These are phyloP conservation scores for Globisporangium spiculum DNA, from an alignment of 352 stramenopile species.

Conservation along the genomic window DNA sequence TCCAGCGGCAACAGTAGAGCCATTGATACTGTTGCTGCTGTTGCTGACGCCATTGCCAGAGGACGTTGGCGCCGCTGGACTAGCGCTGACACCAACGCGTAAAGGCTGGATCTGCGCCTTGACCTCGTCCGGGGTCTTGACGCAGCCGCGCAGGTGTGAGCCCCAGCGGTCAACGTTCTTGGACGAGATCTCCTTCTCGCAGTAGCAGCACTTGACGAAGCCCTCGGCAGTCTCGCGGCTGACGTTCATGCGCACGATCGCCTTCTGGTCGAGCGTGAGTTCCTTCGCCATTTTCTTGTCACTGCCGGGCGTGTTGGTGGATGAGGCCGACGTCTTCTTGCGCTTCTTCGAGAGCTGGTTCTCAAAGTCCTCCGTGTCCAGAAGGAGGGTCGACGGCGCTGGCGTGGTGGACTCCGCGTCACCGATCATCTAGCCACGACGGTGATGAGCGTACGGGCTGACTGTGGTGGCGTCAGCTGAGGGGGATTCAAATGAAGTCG, in stretches of 20 bases:
- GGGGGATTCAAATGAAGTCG: constrained; percentile 5
- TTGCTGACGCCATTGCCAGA: background rate
- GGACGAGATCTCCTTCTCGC: constrained; percentile 81
- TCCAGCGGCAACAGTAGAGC: background rate
- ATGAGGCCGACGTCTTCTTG: constrained; percentile 2
- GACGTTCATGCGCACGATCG: constrained; percentile 75
- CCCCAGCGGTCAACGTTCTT: constrained; percentile 84
- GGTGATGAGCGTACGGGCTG: constrained; percentile 25
- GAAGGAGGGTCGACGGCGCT: constrained; percentile 2
- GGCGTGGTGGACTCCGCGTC: constrained; percentile 19
- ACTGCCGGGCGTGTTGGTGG: background rate
- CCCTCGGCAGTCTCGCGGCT: constrained; percentile 55
- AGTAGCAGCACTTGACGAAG: constrained; percentile 76
- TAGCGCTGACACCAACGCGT: constrained; percentile 12
- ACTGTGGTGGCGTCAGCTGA: constrained; percentile 32
- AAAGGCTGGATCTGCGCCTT: constrained; percentile 76
- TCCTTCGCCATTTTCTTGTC: constrained; percentile 47
- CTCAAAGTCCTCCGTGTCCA: background rate
- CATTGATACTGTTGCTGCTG: background rate
- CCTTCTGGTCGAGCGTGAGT: constrained; percentile 66
- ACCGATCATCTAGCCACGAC: constrained; percentile 1
- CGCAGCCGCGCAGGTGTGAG: constrained; percentile 72
- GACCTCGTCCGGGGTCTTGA: constrained; percentile 73
- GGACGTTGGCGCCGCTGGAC: background rate
- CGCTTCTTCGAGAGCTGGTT: constrained; percentile 7